phyloP scores from a whole-genome alignment of 805 yeast genomes.

The Yarrowia sp. region DNA sequence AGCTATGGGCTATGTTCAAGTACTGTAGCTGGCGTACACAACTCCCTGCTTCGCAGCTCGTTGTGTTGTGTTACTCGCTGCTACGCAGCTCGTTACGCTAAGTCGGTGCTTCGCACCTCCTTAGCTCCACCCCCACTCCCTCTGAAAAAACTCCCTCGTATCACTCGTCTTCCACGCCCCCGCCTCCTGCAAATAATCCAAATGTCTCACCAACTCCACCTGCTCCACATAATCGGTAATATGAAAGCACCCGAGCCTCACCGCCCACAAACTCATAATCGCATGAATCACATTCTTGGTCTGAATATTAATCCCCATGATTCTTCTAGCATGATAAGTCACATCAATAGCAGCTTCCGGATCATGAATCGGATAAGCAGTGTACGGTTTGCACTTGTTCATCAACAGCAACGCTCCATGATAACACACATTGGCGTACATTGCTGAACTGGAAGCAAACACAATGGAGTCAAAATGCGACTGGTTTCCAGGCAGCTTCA shows the following conservation, averaged over 20 bases:
- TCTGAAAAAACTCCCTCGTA: slow-evolving; percentile 2
- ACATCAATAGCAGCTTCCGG: slow-evolving; percentile 6
- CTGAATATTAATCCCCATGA: neutral
- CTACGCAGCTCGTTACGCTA: neutral
- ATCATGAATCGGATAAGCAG: slow-evolving; percentile 15
- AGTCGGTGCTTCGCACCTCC: neutral
- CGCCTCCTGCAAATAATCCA: slow-evolving; percentile 2
- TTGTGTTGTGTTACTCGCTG: neutral
- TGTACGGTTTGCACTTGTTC: slow-evolving; percentile 14
- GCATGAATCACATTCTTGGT: slow-evolving; percentile 18
- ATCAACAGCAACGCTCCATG: slow-evolving; percentile 1
- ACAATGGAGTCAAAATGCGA: slow-evolving; percentile 1
- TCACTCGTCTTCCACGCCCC: slow-evolving; percentile 24
- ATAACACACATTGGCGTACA: slow-evolving; percentile 21
- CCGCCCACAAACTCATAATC: slow-evolving; percentile 21
- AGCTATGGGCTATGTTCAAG: neutral
- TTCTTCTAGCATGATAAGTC: neutral
- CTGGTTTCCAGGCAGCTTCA: neutral
- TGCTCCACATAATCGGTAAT: neutral
- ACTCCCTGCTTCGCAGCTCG: neutral
- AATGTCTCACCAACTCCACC: slow-evolving; percentile 2
- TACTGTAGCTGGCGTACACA: no score
- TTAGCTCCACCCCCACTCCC: slow-evolving; percentile 4
- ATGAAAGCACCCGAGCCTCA: neutral
- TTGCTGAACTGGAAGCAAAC: slow-evolving; percentile 3